Percentiles rank a stretch among this genome's conserved stretches.
phyloP scores from a whole-genome alignment of 768 basidiomycete genomes.

The Mycena amicta region DNA sequence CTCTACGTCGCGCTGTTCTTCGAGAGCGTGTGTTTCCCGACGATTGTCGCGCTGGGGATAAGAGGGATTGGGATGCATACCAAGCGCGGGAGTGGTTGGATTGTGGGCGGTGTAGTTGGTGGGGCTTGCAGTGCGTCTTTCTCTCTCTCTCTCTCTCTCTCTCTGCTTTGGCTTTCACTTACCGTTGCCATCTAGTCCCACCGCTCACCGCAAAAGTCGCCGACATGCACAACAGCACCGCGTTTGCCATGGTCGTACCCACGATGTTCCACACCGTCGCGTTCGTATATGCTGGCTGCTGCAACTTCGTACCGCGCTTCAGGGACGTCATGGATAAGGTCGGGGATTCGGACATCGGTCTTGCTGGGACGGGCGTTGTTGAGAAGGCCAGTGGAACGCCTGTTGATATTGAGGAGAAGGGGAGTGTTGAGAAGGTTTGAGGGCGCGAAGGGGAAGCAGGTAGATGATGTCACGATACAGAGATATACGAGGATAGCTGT shows the following conservation, averaged over 20 bases:
- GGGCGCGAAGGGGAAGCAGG: background rate
- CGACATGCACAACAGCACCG: slow-evolving; percentile 34
- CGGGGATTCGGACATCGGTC: slow-evolving; percentile 11
- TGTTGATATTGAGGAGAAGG: slow-evolving; percentile 4
- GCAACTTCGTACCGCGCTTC: slow-evolving; percentile 35
- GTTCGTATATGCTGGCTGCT: slow-evolving; percentile 29
- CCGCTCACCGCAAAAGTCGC: slow-evolving; percentile 35
- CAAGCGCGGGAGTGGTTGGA: slow-evolving; percentile 36
- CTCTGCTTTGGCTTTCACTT: background rate
- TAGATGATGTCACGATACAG: background rate
- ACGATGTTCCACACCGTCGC: slow-evolving; percentile 33
- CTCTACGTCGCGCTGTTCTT: slow-evolving; percentile 36
- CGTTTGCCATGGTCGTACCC: slow-evolving; percentile 37
- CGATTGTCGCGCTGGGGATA: slow-evolving; percentile 37
- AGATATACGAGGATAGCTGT: no score
- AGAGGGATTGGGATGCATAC: slow-evolving; percentile 36
- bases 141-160: background rate
- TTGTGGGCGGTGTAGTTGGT: slow-evolving; percentile 36
- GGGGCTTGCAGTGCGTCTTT: slow-evolving; percentile 32
- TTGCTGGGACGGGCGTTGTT: no score
- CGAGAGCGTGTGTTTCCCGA: slow-evolving; percentile 40
- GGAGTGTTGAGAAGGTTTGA: background rate
- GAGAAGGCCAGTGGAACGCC: slow-evolving; percentile 11
- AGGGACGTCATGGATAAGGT: slow-evolving; percentile 30
- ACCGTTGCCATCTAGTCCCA: slow-evolving; percentile 22